Base-by-base conservation (phyloP, 139 green algal species). In the Spirogloea muscicola region DNA sequence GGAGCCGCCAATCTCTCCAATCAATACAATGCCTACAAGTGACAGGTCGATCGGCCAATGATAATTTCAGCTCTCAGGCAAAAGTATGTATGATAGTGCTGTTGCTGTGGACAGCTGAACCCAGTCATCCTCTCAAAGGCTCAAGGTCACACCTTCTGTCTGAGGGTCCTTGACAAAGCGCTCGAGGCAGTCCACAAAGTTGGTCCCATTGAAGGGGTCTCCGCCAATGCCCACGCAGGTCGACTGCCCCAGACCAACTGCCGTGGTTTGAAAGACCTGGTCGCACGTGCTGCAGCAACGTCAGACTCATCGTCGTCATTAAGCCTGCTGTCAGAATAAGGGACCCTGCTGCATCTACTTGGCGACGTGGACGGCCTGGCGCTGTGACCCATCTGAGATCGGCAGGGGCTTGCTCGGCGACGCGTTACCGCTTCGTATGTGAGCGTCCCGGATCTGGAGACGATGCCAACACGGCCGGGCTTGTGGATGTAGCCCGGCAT, bases 401-500 rank as follows among this genome's bases (percentile, higher is more conserved):
- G n/a, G n/a, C n/a, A n/a, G n/a, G n/a, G n/a, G n/a, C n/a, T n/a
- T n/a, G n/a, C n/a, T n/a, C n/a, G 57, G 57, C 57, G 10, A 41
- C n/a, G 10, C 72, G n/a, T 57, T 72, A 81, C 82, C 4, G 90
- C 90, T 85, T 99, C 94, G 67, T 99, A 99, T 0, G 94, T 98
- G 9, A 99, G 85, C 0, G 94, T 99, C 18, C 94, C 94, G 7
- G 91, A 97, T 16, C 94, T 85, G 0, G 93, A 98, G 31, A 99
- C 94, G 27, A 99, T 90, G 68, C 94, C 94, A 39, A 99, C 95
- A 61, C 73, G 51, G 3, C 82, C 82, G 3, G 87, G 88, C 38
- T 85, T 92, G 85, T 99, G 94, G 79, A 99, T 99, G 88, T 99
- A 99, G n/a, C 94, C 94, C 46, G 92, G 92, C 92, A 97, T 97